Percentiles rank a stretch among this genome's conserved stretches.
Evolutionary conservation across 352 stramenopile genomes (phyloP).

Genomic region (Phytophthora podocarpi): DNA sequence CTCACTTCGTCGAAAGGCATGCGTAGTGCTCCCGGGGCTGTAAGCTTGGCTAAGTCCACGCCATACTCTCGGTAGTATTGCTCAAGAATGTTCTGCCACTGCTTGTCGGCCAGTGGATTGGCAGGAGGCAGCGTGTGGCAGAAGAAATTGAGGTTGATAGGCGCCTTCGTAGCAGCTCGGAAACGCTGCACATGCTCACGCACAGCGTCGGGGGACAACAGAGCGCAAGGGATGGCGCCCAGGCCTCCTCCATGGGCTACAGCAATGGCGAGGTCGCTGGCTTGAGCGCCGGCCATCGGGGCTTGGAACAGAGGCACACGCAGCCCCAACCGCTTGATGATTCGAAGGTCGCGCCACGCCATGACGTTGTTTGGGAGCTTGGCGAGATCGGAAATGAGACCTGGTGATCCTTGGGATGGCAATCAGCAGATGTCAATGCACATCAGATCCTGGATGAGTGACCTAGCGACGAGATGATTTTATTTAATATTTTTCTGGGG

Average conservation of each 20-base stretch:
- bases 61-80: conserved; percentile 48
- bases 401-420: neutral
- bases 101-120: conserved; percentile 14
- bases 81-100: conserved; percentile 44
- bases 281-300: conserved; percentile 56
- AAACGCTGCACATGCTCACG: conserved; percentile 35
- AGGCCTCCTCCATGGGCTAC: conserved; percentile 42
- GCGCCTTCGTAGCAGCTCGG: conserved; percentile 33
- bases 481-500: no score
- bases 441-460: conserved; percentile 18
- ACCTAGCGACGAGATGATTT: conserved; percentile 16
- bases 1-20: conserved; percentile 41
- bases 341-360: conserved; percentile 33
- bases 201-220: conserved; percentile 35
- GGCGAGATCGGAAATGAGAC: conserved; percentile 13
- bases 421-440: no score
- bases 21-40: conserved; percentile 27
- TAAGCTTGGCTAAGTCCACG: conserved; percentile 21
- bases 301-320: conserved; percentile 47
- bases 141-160: conserved; percentile 74
- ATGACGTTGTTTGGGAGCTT: conserved; percentile 11
- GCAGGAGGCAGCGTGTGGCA: conserved; percentile 35
- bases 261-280: conserved; percentile 37
- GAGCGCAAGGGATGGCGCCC: conserved; percentile 50
- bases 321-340: conserved; percentile 28